Evolutionary conservation across 2,329 filamentous ascomycete genomes (phyloP), one percentile per base, ranked within the genome.

Genomic region (Pseudogymnoascus destructans): DNA sequence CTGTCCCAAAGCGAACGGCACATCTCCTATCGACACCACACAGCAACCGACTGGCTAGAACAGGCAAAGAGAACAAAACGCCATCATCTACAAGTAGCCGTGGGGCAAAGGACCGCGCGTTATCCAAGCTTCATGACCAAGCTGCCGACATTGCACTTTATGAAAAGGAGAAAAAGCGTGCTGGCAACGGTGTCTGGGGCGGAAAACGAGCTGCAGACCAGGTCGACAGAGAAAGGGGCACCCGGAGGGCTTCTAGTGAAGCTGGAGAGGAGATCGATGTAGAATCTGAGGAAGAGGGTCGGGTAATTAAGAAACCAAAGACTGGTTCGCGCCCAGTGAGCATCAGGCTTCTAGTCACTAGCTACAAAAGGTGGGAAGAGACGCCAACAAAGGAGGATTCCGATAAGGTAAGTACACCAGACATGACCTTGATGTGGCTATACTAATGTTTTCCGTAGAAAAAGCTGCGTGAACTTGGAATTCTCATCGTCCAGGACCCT

Each of bases 81-180:
- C 90, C 91, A 0, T 84, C 82, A 35, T 80, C 85, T 2, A 87
- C 84, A 1, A 84, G 85, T 23, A 88, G 87, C 63, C 85, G 93
- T 58, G 93, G 89, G 66, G 92, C 93, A 11, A 98, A 97, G 70
- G 84, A 86, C 38, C 86, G 87, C 67, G 93, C 93, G 10, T 74
- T 86, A n/a, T 81, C 84, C 32, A 84, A 81, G 63, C 73, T 97
- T 6, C 88, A 93, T 58, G 79, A 81, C 33, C 76, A 92, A 59
- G 90, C 88, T 0, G 80, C 85, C 0, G 93, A 98, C 67, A 90
- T 97, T 66, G 86, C 85, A 1, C 75, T 95, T 30, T 98, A 93
- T 67, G 87, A 97, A 67, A 95, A 93, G 69, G 93, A 98, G 73
- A 89, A 81, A 75, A 96, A 95, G 73, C 83, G 93, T 17, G 71